Evolutionary conservation across 2,329 filamentous ascomycete species (phyloP).

Genomic region (Claviceps sp.): DNA sequence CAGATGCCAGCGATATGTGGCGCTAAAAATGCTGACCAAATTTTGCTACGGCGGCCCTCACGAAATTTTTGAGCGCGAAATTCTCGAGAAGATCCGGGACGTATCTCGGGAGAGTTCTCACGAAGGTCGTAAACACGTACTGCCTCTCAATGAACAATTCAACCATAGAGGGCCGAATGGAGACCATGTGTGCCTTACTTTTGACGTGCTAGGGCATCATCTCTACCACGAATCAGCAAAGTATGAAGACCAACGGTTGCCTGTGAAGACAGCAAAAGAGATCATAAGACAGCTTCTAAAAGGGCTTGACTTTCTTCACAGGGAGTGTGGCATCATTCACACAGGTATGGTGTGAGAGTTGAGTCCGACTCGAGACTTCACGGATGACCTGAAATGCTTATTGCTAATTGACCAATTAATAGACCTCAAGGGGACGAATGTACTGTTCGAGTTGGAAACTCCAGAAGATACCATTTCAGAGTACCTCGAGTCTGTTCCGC

Average conservation of each 20-base stretch:
- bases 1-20: slow-evolving; percentile 11
- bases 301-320: no score
- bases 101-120: no score
- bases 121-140: slow-evolving; percentile 4
- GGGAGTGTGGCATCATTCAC: no score
- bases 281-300: no score
- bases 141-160: slow-evolving; percentile 14
- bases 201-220: slow-evolving; percentile 15
- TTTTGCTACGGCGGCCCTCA: slow-evolving; percentile 4
- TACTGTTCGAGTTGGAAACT: slow-evolving; percentile 1
- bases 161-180: slow-evolving; percentile 17
- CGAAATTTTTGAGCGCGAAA: no score
- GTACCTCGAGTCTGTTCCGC: neutral
- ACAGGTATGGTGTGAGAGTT: no score
- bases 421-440: neutral
- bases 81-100: neutral
- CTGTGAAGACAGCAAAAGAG: neutral
- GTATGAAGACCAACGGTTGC: neutral
- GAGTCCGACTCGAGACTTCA: no score
- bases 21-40: slow-evolving; percentile 16
- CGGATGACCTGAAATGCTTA: no score
- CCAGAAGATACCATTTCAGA: neutral
- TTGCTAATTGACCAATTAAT: neutral
- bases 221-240: neutral
- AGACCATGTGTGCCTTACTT: slow-evolving; percentile 18